phyloP scores from a whole-genome alignment of 2,329 filamentous ascomycete genomes.

The Alternaria burnsii region DNA sequence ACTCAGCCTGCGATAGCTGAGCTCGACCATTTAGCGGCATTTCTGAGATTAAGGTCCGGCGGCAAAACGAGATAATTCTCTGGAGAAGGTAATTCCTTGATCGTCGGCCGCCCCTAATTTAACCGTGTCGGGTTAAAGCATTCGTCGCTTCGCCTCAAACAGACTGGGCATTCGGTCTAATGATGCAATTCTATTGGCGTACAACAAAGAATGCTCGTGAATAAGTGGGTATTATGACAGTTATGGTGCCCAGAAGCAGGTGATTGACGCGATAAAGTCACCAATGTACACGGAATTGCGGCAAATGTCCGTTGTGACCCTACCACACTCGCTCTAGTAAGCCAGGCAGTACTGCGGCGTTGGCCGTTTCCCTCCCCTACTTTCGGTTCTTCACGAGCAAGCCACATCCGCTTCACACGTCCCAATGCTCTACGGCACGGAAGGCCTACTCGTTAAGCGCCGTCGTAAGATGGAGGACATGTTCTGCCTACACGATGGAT shows the following conservation, averaged over 20 bases:
- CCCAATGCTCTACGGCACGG: constrained; percentile 42
- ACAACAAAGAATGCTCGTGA: constrained; percentile 4
- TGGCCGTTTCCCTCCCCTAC: constrained; percentile 22
- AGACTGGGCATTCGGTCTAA: constrained; percentile 10
- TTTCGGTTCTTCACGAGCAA: constrained; percentile 36
- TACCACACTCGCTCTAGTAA: constrained; percentile 24
- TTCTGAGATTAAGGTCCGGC: constrained; percentile 26
- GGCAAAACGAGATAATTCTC: constrained; percentile 34
- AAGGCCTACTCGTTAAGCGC: constrained; percentile 43
- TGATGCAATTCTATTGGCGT: constrained; percentile 24
- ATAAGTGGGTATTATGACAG: constrained; percentile 21
- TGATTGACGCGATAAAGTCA: constrained; percentile 21
- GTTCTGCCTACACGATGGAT: constrained; percentile 32
- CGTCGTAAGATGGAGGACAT: constrained; percentile 34
- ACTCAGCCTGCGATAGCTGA: constrained; percentile 27
- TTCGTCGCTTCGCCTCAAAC: constrained; percentile 17
- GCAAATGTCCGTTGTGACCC: constrained; percentile 21
- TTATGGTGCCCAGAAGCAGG: constrained; percentile 14
- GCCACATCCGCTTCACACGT: constrained; percentile 42
- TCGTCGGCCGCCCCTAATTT: constrained; percentile 29
- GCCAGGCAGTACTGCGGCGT: constrained; percentile 38
- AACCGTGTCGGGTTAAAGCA: constrained; percentile 25
- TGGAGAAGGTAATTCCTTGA: constrained; percentile 23
- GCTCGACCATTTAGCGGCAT: constrained; percentile 34
- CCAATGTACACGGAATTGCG: constrained; percentile 22